Evolutionary conservation across 2,329 filamentous ascomycete species (phyloP).

Genomic region (Aspergillus clavatus): DNA sequence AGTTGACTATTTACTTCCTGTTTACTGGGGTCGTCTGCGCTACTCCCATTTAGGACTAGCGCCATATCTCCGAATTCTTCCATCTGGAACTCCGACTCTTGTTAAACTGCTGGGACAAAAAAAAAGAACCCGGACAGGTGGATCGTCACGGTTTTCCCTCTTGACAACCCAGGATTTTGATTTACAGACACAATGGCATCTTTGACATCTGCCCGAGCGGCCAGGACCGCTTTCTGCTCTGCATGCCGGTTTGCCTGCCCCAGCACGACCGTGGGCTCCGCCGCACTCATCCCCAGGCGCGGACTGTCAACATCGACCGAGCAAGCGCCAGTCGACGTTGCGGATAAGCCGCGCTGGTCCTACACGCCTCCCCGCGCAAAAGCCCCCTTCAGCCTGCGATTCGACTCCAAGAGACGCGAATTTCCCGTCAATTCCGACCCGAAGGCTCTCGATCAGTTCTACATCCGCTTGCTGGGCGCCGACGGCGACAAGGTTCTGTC

Average conservation of each 20-base stretch:
- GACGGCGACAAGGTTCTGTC: conserved; percentile 69
- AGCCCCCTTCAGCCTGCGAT: conserved; percentile 53
- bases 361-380: conserved; percentile 66
- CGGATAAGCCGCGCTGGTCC: conserved; percentile 59
- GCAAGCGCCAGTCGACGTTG: conserved; percentile 27
- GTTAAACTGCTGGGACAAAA: conserved; percentile 7
- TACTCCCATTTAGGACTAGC: conserved; percentile 22
- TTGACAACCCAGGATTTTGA: conserved; percentile 15
- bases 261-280: conserved; percentile 12
- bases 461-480: conserved; percentile 68
- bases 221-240: conserved; percentile 32
- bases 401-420: conserved; percentile 30
- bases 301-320: conserved; percentile 27
- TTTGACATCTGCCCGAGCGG: conserved; percentile 40
- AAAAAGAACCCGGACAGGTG: conserved; percentile 11
- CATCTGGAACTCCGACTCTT: conserved; percentile 13
- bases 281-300: conserved; percentile 19
- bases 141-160: conserved; percentile 8
- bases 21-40: not conserved
- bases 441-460: conserved; percentile 68
- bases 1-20: not conserved
- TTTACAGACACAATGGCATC: conserved; percentile 43
- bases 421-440: conserved; percentile 73
- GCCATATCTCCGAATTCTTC: conserved; percentile 23
- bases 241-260: conserved; percentile 24